These are phyloP conservation scores for Malus domestica DNA, from an alignment of 306 rosid species.

Conservation along the genomic window DNA sequence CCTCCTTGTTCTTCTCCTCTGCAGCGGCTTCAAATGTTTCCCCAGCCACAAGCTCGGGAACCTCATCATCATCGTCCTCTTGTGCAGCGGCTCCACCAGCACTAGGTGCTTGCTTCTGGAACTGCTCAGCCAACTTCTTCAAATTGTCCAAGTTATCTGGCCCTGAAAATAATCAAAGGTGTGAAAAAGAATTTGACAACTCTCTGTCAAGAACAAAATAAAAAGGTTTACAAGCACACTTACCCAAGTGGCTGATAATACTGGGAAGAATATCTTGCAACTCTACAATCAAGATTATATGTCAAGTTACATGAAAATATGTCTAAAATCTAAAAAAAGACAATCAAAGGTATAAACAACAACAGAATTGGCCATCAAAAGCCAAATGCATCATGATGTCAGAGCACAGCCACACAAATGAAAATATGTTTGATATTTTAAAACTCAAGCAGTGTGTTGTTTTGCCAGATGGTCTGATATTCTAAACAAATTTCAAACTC, in stretches of 20 bases:
- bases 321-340: not conserved
- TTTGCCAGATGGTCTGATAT: not conserved
- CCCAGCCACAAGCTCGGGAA: constrained; percentile 83
- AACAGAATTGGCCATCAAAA: not conserved
- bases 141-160: constrained; percentile 91
- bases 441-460: not conserved
- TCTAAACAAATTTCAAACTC: not conserved
- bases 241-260: constrained; percentile 88
- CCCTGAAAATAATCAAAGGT: constrained; percentile 37
- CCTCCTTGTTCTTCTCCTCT: constrained; percentile 48
- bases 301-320: not conserved
- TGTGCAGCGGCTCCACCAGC: constrained; percentile 35
- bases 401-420: not conserved
- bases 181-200: not conserved
- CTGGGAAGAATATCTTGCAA: constrained; percentile 97
- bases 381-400: not conserved
- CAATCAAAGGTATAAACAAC: not conserved
- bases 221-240: not conserved
- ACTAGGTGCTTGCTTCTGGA: constrained; percentile 77
- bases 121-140: constrained; percentile 83
- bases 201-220: not conserved
- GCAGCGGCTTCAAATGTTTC: constrained; percentile 87
- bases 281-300: constrained; percentile 36
- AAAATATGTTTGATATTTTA: not conserved
- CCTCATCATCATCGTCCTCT: constrained; percentile 78